Conservation (phyloP, 306 rosid species). For the Casuarina equisetifolia region DNA sequence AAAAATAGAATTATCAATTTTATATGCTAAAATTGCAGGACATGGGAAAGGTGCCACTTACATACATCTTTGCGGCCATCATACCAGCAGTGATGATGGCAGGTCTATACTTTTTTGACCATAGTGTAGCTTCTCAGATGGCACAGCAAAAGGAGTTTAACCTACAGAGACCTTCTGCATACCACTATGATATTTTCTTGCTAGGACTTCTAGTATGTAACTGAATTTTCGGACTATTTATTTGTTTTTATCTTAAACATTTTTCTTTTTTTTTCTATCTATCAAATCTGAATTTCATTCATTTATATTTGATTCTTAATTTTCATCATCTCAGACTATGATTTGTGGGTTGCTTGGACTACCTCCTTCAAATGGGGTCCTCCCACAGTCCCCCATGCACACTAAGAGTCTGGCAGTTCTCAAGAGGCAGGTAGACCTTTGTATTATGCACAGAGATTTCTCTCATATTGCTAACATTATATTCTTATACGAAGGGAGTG, state of each 20-base stretch:
- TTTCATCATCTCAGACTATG: conserved; percentile 55
- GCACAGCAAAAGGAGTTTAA: conserved; percentile 94
- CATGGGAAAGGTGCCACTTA: conserved; percentile 68
- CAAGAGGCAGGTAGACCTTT: conserved; percentile 58
- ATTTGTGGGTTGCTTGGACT: conserved; percentile 84
- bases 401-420: conserved; percentile 85
- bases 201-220: conserved; percentile 63
- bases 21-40: conserved; percentile 46
- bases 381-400: conserved; percentile 99
- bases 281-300: conserved; percentile 67
- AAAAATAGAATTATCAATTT: too few species aligned
- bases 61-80: conserved; percentile 64
- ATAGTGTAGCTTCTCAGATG: conserved; percentile 85
- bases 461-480: conserved; percentile 15
- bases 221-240: not conserved
- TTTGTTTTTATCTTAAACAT: conserved; percentile 1
- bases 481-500: conserved; percentile 2
- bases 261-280: not conserved
- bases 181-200: conserved; percentile 75
- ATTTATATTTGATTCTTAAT: conserved; percentile 13
- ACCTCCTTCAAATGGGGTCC: conserved; percentile 94
- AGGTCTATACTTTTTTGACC: conserved; percentile 88
- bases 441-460: conserved; percentile 8
- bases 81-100: conserved; percentile 85
- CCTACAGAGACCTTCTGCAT: conserved; percentile 78